A percentile compares a stretch with the other conserved stretches of the same genome.
Conservation (phyloP, 2,329 filamentous ascomycete species). For the Pseudofabraea citricarpa region DNA sequence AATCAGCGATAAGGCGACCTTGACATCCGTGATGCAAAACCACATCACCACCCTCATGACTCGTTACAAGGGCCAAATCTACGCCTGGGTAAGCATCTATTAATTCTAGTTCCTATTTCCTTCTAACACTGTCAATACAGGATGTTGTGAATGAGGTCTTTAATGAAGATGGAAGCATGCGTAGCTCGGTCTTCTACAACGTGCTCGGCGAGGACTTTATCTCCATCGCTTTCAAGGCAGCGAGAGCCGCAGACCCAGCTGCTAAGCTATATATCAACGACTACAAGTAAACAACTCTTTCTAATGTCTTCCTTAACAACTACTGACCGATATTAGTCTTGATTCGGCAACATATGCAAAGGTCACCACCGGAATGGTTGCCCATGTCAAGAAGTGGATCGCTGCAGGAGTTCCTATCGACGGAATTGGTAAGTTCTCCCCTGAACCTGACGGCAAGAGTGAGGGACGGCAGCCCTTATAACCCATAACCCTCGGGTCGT, state of each 20-base stretch:
- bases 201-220: conserved; percentile 69
- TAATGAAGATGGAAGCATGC: conserved; percentile 40
- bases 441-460: too few relatives aligned
- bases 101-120: conserved; percentile 51
- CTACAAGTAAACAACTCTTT: conserved; percentile 49
- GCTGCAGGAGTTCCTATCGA: conserved; percentile 59
- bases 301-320: too few relatives aligned
- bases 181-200: conserved; percentile 58
- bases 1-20: conserved; percentile 44
- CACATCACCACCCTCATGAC: conserved; percentile 55
- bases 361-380: conserved; percentile 50
- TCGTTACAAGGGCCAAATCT: conserved; percentile 59
- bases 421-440: conserved; percentile 41
- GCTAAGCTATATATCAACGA: conserved; percentile 76
- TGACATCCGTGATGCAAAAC: conserved; percentile 52
- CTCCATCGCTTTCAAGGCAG: conserved; percentile 64
- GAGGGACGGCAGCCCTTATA: too few relatives aligned
- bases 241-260: conserved; percentile 58
- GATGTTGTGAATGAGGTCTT: conserved; percentile 65
- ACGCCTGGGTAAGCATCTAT: conserved; percentile 45
- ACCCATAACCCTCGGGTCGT: too few relatives aligned
- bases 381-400: conserved; percentile 59
- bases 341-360: conserved; percentile 54
- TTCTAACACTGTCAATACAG: conserved; percentile 28
- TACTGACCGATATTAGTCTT: conserved; percentile 54